A percentile compares a stretch with the other conserved stretches of the same genome.
Conservation (phyloP, 2,329 filamentous ascomycete species). For the Aspergillus pseudoglaucus region DNA sequence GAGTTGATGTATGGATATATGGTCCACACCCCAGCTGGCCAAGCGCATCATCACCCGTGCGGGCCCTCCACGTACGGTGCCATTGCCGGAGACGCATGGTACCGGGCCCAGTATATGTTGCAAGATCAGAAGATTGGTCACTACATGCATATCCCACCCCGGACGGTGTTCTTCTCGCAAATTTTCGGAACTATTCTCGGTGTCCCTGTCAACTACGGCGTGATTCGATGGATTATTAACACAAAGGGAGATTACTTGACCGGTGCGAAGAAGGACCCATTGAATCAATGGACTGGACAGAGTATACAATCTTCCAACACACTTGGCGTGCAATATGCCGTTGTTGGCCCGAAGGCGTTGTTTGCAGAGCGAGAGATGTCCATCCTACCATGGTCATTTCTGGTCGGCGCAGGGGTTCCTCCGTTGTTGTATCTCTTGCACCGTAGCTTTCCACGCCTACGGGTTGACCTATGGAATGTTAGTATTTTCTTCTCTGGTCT, state of each 20-base stretch:
- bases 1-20: constrained; percentile 56
- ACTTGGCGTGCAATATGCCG: constrained; percentile 54
- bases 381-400: constrained; percentile 26
- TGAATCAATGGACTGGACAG: constrained; percentile 58
- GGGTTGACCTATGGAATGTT: constrained; percentile 54
- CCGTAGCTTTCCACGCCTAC: constrained; percentile 46
- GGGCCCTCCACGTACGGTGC: constrained; percentile 54
- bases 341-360: constrained; percentile 40
- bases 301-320: constrained; percentile 47
- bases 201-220: constrained; percentile 56
- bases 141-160: constrained; percentile 57
- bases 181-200: constrained; percentile 54
- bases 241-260: constrained; percentile 52
- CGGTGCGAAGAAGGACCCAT: constrained; percentile 46
- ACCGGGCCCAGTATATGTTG: constrained; percentile 51
- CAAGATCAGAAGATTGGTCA: constrained; percentile 61
- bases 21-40: constrained; percentile 44
- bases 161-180: constrained; percentile 55
- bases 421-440: constrained; percentile 46
- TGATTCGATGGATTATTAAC: constrained; percentile 54
- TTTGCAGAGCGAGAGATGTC: constrained; percentile 23
- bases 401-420: constrained; percentile 25
- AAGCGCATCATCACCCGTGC: constrained; percentile 49
- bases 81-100: constrained; percentile 58
- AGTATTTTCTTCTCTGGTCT: constrained; percentile 57